These are phyloP conservation scores for Aspergillus sp. DNA, from an alignment of 2,329 filamentous ascomycete species.

Conservation along the genomic window DNA sequence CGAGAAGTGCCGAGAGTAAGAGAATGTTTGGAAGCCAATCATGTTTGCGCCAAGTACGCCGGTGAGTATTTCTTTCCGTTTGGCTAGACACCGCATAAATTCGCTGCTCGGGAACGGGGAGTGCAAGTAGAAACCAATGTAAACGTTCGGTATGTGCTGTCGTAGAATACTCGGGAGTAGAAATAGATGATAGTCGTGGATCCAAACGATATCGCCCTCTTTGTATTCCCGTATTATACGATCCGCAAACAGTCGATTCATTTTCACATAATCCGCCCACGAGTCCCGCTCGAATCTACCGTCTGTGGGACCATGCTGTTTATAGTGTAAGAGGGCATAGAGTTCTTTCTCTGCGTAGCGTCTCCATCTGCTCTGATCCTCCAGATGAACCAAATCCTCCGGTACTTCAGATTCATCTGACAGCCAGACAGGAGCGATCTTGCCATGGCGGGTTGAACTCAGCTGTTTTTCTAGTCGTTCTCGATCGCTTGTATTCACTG, in stretches of 20 bases:
- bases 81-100: constrained; percentile 83
- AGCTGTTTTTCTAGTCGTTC: constrained; percentile 72
- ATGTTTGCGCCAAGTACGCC: constrained; percentile 89
- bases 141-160: constrained; percentile 81
- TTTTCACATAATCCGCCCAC: constrained; percentile 89
- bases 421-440: constrained; percentile 86
- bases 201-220: constrained; percentile 85
- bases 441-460: constrained; percentile 69
- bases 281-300: constrained; percentile 76
- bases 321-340: constrained; percentile 94
- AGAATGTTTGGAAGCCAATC: constrained; percentile 92
- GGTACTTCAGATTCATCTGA: constrained; percentile 71
- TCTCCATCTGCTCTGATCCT: constrained; percentile 83
- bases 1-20: constrained; percentile 90
- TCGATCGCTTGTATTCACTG: constrained; percentile 69
- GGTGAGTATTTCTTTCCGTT: constrained; percentile 85
- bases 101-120: constrained; percentile 95
- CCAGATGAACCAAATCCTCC: constrained; percentile 68
- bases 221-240: constrained; percentile 85
- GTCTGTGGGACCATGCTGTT: constrained; percentile 86
- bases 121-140: constrained; percentile 93
- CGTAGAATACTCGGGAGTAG: constrained; percentile 85
- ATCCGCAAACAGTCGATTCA: constrained; percentile 91
- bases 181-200: constrained; percentile 94
- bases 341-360: constrained; percentile 88